Base-by-base conservation (phyloP, 768 basidiomycete species). In the Kwoniella bestiolae region DNA sequence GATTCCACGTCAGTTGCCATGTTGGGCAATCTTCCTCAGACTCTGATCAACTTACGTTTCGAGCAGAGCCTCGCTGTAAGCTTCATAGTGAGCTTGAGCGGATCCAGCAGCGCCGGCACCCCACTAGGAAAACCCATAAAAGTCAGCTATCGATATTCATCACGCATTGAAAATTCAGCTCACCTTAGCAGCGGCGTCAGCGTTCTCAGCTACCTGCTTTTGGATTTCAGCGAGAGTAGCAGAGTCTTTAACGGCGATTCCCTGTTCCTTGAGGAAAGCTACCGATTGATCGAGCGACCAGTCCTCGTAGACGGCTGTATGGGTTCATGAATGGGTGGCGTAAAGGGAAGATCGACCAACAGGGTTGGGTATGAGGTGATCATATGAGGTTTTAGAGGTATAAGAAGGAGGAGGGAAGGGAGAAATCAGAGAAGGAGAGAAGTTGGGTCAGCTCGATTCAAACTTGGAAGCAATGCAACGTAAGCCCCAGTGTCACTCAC, bases 261-360 rank as follows among this genome's bases (percentile, higher is more conserved):
- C 84, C 81, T 90, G 88, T 0, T 86, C 84, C 47, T 86, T 83
- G 60, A 92, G 87, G 89, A 90, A 92, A 32, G 84, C 78, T 65
- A 85, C 83, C 29, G 92, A 85, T 67, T 92, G 84, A 9, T 83
- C 79, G 28, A 85, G 77, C 2, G 89, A 87, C 92, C 91, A 93
- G 56, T 77, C 75, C 49, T 77, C 71, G 52, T 76, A 77, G 47
- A 72, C 72, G 64, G 76, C 79, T 80, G 71, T 49, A 35, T 29
- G 8, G 49, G 41, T 47, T 44, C 46, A 49, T 12, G 62, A 25
- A 45, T 14, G 35, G 32, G 35, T 60, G 53, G 49, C 3, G 41
- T 53, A 55, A 50, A 52, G 29, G 62, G 41, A 35, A 45, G 60
- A 47, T 21, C 21, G 46, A 57, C 18, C 11, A 25, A 28, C 21